phyloP scores from a whole-genome alignment of 1,284 basidiomycete genomes.

The Malassezia sp. region DNA sequence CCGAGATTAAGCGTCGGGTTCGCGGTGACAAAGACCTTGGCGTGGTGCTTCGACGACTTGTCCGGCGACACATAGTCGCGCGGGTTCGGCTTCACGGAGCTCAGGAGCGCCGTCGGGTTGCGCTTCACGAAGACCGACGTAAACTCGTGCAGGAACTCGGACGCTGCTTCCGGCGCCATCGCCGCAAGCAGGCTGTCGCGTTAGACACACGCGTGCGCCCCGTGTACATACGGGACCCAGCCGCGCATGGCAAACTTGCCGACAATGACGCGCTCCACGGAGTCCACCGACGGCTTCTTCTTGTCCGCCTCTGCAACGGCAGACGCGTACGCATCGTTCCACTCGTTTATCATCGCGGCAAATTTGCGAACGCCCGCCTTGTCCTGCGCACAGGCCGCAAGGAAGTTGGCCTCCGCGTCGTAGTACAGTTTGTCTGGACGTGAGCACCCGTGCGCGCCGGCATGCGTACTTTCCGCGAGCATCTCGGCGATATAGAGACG shows the following conservation, averaged over 20 bases:
- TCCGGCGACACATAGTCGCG: constrained; percentile 33
- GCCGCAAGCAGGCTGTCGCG: constrained; percentile 1
- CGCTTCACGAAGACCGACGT: constrained; percentile 19
- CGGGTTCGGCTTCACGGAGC: constrained; percentile 41
- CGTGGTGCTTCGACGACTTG: constrained; percentile 5
- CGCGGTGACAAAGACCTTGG: constrained; percentile 33
- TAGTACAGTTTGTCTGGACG: constrained; percentile 17
- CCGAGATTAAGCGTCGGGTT: constrained; percentile 39
- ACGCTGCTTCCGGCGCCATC: constrained; percentile 9
- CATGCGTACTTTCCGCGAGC: constrained; percentile 21
- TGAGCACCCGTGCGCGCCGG: no score
- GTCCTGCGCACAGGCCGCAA: constrained; percentile 19
- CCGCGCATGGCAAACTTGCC: constrained; percentile 14
- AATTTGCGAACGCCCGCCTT: background rate
- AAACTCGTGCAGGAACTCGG: constrained; percentile 25
- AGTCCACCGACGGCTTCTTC: background rate
- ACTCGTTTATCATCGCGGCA: constrained; percentile 11
- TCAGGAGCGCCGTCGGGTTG: constrained; percentile 27
- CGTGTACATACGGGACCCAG: constrained; percentile 10
- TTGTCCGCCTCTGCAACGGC: constrained; percentile 2
- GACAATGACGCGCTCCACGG: constrained; percentile 10
- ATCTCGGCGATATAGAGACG: constrained; percentile 33
- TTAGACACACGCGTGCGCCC: background rate
- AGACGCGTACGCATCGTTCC: constrained; percentile 7
- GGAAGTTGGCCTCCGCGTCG: constrained; percentile 29